phyloP scores from a whole-genome alignment of 2,329 filamentous ascomycete species.

The Tolypocladium ovalisporum region DNA sequence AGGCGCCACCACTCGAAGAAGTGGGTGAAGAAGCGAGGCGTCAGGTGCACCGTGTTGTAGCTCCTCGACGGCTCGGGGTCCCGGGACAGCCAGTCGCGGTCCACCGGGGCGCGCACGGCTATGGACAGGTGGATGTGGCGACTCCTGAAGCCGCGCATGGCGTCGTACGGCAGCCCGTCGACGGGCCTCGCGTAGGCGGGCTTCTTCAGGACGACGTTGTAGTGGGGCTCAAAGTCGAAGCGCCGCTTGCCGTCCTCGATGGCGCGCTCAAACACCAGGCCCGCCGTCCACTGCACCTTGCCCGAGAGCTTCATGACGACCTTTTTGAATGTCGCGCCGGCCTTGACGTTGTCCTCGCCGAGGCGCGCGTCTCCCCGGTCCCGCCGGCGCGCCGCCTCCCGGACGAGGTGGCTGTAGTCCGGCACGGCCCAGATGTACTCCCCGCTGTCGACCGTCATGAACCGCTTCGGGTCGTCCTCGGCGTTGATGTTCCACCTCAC shows the following conservation, averaged over 20 bases:
- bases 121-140: slow-evolving; percentile 94
- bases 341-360: slow-evolving; percentile 54
- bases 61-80: slow-evolving; percentile 70
- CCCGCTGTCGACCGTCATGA: slow-evolving; percentile 92
- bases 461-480: slow-evolving; percentile 77
- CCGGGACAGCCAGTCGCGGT: slow-evolving; percentile 74
- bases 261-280: slow-evolving; percentile 84
- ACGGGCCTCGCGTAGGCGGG: slow-evolving; percentile 60
- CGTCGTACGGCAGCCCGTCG: slow-evolving; percentile 60
- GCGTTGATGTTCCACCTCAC: slow-evolving; percentile 79
- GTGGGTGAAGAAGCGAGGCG: slow-evolving; percentile 92
- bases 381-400: slow-evolving; percentile 43
- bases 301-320: slow-evolving; percentile 98
- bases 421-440: slow-evolving; percentile 92
- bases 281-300: slow-evolving; percentile 85
- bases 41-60: slow-evolving; percentile 94
- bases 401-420: slow-evolving; percentile 81
- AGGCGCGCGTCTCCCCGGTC: slow-evolving; percentile 49
- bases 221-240: slow-evolving; percentile 87
- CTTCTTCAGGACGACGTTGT: slow-evolving; percentile 77
- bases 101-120: slow-evolving; percentile 75
- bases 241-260: slow-evolving; percentile 60
- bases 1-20: slow-evolving; percentile 98
- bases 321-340: slow-evolving; percentile 87
- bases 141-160: slow-evolving; percentile 93